phyloP scores from a whole-genome alignment of 495 filamentous ascomycete genomes.

The Podospora pseudopauciseta region DNA sequence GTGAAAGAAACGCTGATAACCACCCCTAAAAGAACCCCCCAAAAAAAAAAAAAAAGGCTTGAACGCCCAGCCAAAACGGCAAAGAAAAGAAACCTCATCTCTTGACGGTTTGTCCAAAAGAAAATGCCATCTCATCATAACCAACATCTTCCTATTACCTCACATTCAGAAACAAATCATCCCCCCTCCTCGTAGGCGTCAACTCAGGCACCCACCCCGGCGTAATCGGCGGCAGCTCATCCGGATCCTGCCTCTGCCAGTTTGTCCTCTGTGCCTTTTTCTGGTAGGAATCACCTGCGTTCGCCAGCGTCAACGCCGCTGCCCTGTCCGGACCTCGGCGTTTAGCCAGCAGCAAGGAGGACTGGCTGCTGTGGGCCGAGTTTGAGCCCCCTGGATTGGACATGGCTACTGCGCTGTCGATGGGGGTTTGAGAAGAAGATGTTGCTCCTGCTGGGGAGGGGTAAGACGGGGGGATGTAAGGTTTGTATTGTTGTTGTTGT shows the following conservation, averaged over 20 bases:
- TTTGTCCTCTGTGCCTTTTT: slow-evolving; percentile 22
- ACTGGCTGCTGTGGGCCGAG: not conserved
- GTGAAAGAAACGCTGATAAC: no score
- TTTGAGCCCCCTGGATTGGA: not conserved
- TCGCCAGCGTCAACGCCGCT: slow-evolving; percentile 35
- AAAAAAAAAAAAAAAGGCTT: no score
- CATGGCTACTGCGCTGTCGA: not conserved
- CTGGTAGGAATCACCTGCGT: slow-evolving; percentile 2
- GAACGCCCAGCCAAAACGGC: no score
- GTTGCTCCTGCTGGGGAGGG: not conserved
- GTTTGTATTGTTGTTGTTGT: slow-evolving; percentile 4
- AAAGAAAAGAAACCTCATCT: not conserved
- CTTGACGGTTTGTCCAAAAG: no score
- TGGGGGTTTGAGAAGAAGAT: not conserved
- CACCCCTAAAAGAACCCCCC: no score
- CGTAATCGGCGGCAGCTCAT: slow-evolving; percentile 40
- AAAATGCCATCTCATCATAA: not conserved
- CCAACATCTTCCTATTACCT: slow-evolving; percentile 17
- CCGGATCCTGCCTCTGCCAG: slow-evolving; percentile 15
- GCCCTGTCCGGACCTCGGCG: slow-evolving; percentile 47
- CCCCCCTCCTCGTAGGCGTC: slow-evolving; percentile 46
- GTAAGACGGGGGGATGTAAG: not conserved
- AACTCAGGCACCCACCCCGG: slow-evolving; percentile 50
- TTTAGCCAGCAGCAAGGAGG: slow-evolving; percentile 45
- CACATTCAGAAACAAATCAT: slow-evolving; percentile 45